These are phyloP conservation scores for Globisporangium takayamanum DNA, from an alignment of 352 stramenopile species.

Conservation along the genomic window DNA sequence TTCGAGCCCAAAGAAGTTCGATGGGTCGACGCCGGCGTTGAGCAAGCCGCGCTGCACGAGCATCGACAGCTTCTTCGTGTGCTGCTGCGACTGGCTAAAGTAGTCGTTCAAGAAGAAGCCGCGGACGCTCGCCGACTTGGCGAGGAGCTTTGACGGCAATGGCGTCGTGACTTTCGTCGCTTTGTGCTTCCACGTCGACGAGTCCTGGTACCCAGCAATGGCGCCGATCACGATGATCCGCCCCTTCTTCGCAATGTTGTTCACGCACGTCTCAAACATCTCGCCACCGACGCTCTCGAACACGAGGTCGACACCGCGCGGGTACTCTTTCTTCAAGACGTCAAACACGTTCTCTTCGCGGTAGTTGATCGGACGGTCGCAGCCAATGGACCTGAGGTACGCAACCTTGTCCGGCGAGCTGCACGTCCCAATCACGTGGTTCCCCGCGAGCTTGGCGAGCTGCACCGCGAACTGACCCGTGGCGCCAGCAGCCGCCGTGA, in stretches of 20 bases:
- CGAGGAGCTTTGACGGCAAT: conserved; percentile 31
- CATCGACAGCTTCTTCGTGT: conserved; percentile 35
- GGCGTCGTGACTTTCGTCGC: conserved; percentile 18
- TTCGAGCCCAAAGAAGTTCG: conserved; percentile 39
- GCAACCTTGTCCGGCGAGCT: conserved; percentile 77
- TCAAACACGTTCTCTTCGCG: conserved; percentile 42
- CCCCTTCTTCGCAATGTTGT: conserved; percentile 23
- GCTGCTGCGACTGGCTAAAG: conserved; percentile 18
- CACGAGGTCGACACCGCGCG: conserved; percentile 33
- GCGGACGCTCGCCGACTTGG: conserved; percentile 35
- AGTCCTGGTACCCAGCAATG: conserved; percentile 41
- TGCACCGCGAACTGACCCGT: conserved; percentile 71
- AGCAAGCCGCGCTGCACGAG: conserved; percentile 35
- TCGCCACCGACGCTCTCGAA: conserved; percentile 40
- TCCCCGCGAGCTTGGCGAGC: conserved; percentile 62
- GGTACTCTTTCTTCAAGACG: conserved; percentile 48
- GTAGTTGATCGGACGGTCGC: conserved; percentile 72
- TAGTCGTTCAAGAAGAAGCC: conserved; percentile 44
- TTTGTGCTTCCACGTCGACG: conserved; percentile 42
- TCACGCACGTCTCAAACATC: conserved; percentile 31
- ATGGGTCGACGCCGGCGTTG: conserved; percentile 32
- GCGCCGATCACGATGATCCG: conserved; percentile 39
- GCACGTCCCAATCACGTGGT: conserved; percentile 58
- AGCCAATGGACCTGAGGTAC: conserved; percentile 47
- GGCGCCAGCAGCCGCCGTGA: conserved; percentile 41